Evolutionary conservation across 495 filamentous ascomycete species (phyloP).

Genomic region (Penicillium subrubescens): DNA sequence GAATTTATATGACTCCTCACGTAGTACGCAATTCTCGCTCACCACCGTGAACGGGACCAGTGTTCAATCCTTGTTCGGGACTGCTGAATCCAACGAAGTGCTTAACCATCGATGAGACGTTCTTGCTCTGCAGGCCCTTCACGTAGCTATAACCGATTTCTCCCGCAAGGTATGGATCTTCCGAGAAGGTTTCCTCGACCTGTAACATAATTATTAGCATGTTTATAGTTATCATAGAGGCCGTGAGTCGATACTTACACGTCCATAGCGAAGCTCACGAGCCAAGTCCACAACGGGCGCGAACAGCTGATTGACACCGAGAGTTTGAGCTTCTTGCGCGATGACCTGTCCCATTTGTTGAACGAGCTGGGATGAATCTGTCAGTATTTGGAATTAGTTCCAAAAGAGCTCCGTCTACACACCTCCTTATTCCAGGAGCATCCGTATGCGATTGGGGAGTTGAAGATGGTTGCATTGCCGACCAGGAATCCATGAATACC

Average conservation of each 20-base stretch:
- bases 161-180: conserved; percentile 63
- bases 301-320: conserved; percentile 71
- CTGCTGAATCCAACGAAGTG: conserved; percentile 66
- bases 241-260: conserved; percentile 31
- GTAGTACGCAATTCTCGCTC: conserved; percentile 68
- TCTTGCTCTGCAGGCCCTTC: conserved; percentile 61
- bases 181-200: conserved; percentile 70
- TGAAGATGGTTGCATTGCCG: conserved; percentile 74
- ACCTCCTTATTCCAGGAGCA: conserved; percentile 63
- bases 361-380: conserved; percentile 40
- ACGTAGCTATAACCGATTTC: conserved; percentile 64
- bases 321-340: conserved; percentile 59
- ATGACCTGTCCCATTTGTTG: conserved; percentile 63
- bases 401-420: neutral
- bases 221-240: neutral
- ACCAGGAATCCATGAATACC: conserved; percentile 69
- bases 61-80: conserved; percentile 71
- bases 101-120: conserved; percentile 69
- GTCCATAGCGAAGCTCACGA: conserved; percentile 66
- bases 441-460: conserved; percentile 69
- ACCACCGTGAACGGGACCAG: conserved; percentile 68
- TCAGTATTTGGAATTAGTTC: neutral
- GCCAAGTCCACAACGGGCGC: conserved; percentile 68
- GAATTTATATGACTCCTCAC: conserved; percentile 17
- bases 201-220: conserved; percentile 5